Evolutionary conservation across 2,329 filamentous ascomycete species (phyloP).

Genomic region (Fusarium avenaceum): DNA sequence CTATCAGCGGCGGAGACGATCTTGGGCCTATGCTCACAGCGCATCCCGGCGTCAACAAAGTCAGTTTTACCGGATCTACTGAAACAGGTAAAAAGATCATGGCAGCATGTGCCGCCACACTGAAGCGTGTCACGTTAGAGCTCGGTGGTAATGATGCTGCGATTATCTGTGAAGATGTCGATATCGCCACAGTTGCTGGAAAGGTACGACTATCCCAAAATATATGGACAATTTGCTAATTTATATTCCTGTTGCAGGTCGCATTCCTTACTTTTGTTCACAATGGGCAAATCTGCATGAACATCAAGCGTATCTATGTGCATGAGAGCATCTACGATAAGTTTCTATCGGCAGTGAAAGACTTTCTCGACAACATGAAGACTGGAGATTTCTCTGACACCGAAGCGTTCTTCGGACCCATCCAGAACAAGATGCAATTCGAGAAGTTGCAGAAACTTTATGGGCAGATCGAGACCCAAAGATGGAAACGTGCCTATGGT

Average conservation of each 20-base stretch:
- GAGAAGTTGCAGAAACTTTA: slow-evolving; percentile 59
- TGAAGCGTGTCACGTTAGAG: slow-evolving; percentile 73
- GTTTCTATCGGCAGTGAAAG: neutral
- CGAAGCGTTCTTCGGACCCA: slow-evolving; percentile 63
- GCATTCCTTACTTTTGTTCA: neutral
- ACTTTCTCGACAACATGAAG: slow-evolving; percentile 51
- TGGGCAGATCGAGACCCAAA: slow-evolving; percentile 59
- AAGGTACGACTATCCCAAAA: neutral
- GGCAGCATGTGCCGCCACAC: slow-evolving; percentile 51
- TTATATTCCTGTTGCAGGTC: neutral
- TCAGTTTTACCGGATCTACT: slow-evolving; percentile 74
- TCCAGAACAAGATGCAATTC: slow-evolving; percentile 72
- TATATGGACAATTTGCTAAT: no score
- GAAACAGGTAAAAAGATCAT: slow-evolving; percentile 65
- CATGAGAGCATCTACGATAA: slow-evolving; percentile 4
- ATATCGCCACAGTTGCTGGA: slow-evolving; percentile 4
- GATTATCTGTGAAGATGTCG: slow-evolving; percentile 11
- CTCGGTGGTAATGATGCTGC: slow-evolving; percentile 49
- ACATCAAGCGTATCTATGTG: slow-evolving; percentile 14
- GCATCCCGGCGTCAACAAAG: slow-evolving; percentile 71
- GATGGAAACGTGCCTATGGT: slow-evolving; percentile 58
- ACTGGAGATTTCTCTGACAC: slow-evolving; percentile 60
- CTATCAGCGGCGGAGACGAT: slow-evolving; percentile 70
- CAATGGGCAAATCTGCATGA: slow-evolving; percentile 3
- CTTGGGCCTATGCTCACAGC: slow-evolving; percentile 69